Conservation (phyloP, 495 filamentous ascomycete genomes). For the Lasiosphaeriaceae sp. region DNA sequence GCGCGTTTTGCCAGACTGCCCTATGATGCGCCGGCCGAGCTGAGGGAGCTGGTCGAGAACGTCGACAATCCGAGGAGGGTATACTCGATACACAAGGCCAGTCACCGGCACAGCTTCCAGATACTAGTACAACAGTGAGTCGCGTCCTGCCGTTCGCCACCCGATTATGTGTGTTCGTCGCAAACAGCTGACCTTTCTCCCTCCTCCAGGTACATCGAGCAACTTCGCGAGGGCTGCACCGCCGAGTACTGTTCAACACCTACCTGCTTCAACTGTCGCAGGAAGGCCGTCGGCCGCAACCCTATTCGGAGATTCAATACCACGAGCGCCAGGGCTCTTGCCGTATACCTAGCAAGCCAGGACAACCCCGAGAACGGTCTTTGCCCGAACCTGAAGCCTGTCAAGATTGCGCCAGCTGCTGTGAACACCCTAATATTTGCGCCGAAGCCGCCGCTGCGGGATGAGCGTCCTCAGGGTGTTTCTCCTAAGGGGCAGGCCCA, state of each 20-base stretch:
- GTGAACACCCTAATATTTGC: slow-evolving; percentile 35
- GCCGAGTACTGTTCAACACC: slow-evolving; percentile 65
- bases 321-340: slow-evolving; percentile 71
- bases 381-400: slow-evolving; percentile 53
- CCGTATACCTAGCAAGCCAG: slow-evolving; percentile 71
- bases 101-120: slow-evolving; percentile 50
- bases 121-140: slow-evolving; percentile 51
- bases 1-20: slow-evolving; percentile 50
- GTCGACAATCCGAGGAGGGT: slow-evolving; percentile 51
- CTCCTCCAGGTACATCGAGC: slow-evolving; percentile 65
- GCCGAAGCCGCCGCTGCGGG: slow-evolving; percentile 22
- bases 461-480: slow-evolving; percentile 1
- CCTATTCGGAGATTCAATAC: slow-evolving; percentile 70
- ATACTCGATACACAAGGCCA: slow-evolving; percentile 49
- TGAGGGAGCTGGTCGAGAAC: slow-evolving; percentile 45
- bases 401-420: slow-evolving; percentile 36
- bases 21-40: slow-evolving; percentile 46
- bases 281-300: slow-evolving; percentile 55
- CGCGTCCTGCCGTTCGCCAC: background rate
- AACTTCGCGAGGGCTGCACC: slow-evolving; percentile 80
- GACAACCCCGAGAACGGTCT: slow-evolving; percentile 72
- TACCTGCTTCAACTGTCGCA: slow-evolving; percentile 77
- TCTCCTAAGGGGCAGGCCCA: slow-evolving; percentile 6
- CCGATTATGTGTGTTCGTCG: background rate
- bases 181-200: background rate